Conservation (phyloP, 1,284 basidiomycete genomes). For the Cutaneotrichosporon cutaneum region DNA sequence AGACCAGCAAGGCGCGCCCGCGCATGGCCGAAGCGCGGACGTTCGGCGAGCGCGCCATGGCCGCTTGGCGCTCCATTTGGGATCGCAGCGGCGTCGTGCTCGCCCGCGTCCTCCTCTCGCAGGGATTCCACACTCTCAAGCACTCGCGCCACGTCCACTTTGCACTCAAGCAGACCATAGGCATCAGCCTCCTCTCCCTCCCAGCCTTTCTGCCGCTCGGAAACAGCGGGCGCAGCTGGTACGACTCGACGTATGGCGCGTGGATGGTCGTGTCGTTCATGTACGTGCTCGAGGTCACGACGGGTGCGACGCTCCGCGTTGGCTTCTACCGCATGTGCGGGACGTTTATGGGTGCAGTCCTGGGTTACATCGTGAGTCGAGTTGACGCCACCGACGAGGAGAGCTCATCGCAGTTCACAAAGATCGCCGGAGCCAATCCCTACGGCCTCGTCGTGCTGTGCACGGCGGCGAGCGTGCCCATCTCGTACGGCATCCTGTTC, state of each 20-base stretch:
- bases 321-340: constrained; percentile 54
- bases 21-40: not conserved
- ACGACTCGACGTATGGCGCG: constrained; percentile 47
- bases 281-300: constrained; percentile 56
- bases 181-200: constrained; percentile 52
- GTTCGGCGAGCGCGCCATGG: not conserved
- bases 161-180: constrained; percentile 53
- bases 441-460: constrained; percentile 54
- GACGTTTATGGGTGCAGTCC: constrained; percentile 53
- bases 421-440: constrained; percentile 50
- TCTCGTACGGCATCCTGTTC: constrained; percentile 51
- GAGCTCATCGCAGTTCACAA: constrained; percentile 37
- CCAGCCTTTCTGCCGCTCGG: constrained; percentile 50
- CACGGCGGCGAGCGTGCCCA: constrained; percentile 47
- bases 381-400: not conserved
- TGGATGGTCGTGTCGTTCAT: constrained; percentile 54
- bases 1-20: constrained; percentile 12
- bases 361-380: constrained; percentile 49
- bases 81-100: constrained; percentile 33
- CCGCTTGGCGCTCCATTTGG: constrained; percentile 42
- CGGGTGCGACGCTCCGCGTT: constrained; percentile 55
- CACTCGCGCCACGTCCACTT: constrained; percentile 54
- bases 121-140: constrained; percentile 37
- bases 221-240: constrained; percentile 49
- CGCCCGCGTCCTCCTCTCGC: constrained; percentile 39